Evolutionary conservation across 2,329 filamentous ascomycete genomes (phyloP), one percentile per base, ranked within the genome.

Genomic region (Aureobasidium sp.): DNA sequence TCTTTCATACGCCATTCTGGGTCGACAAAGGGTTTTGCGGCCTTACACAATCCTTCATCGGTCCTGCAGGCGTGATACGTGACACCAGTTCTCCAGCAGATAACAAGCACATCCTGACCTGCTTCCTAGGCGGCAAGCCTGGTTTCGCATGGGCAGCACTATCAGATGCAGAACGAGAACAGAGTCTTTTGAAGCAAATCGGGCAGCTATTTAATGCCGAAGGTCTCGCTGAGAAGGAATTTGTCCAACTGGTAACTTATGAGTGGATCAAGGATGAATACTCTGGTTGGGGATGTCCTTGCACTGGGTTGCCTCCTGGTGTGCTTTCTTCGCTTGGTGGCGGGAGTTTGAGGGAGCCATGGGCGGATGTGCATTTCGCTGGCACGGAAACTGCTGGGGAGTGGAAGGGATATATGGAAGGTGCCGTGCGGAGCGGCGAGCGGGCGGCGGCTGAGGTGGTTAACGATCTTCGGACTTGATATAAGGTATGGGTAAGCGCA

Each of bases 401-500:
- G 63, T 84, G 82, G 82, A 81, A 79, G 61, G 82, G 82, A 0
- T 84, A 84, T 67, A 83, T 85, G 80, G 82, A 85, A 64, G 82
- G 83, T 1, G 82, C 82, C 0, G 71, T 84, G 12, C 66, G 77
- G 6, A 77, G 73, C 55, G 82, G 82, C 1, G 73, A 81, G 63
- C 70, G 78, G 15, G 82, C 74, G 1, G 81, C 80, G 0, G 68
- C 69, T 39, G 79, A 83, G 67, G 77, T 81, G 3, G 62, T 79
- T 37, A 39, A 66, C 20, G 55, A 48, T 17, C 63, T 67, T 32
- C n/a, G 24, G 20, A 2, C 2, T 41, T 53, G 36, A 41, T 17
- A 0, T 48, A n/a, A 15, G 4, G 20, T 37, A 4, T 37, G 34
- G 20, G 20, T 20, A 20, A 20, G 20, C 20, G 20, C 20, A 20